phyloP scores from a whole-genome alignment of 1,139 yeast genomes.

The Saccharomyces hybrid region DNA sequence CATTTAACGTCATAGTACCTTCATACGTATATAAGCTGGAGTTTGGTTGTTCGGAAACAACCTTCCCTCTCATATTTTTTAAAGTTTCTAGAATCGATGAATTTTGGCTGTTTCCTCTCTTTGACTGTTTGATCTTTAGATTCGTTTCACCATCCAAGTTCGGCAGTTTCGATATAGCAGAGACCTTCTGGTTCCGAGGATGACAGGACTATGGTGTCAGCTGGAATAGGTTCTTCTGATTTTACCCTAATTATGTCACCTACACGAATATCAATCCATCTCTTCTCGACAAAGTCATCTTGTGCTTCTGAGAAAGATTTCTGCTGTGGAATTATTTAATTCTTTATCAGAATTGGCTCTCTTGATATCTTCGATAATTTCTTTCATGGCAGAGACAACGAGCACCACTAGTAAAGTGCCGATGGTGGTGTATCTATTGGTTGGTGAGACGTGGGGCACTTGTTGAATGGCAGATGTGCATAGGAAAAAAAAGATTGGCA shows the following conservation, averaged over 20 bases:
- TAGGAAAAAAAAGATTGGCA: slow-evolving; percentile 84
- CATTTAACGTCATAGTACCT: slow-evolving; percentile 66
- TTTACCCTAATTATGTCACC: slow-evolving; percentile 84
- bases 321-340: slow-evolving; percentile 68
- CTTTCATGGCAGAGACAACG: slow-evolving; percentile 86
- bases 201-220: slow-evolving; percentile 74
- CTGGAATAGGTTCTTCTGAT: slow-evolving; percentile 91
- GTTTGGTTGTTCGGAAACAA: slow-evolving; percentile 87
- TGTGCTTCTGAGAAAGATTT: slow-evolving; percentile 54
- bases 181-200: slow-evolving; percentile 98
- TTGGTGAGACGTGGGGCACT: slow-evolving; percentile 94
- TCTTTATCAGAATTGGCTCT: slow-evolving; percentile 86
- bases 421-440: slow-evolving; percentile 90
- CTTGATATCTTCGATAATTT: slow-evolving; percentile 81
- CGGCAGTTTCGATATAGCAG: slow-evolving; percentile 96
- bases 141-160: slow-evolving; percentile 97
- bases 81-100: slow-evolving; percentile 66
- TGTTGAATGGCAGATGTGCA: slow-evolving; percentile 93
- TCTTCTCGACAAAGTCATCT: slow-evolving; percentile 55
- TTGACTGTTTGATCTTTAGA: slow-evolving; percentile 85
- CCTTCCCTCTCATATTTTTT: slow-evolving; percentile 44
- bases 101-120: slow-evolving; percentile 67
- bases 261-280: slow-evolving; percentile 84
- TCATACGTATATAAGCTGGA: slow-evolving; percentile 91
- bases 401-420: slow-evolving; percentile 82